Base-by-base conservation (phyloP, 208 protist genomes). In the Willaertia magna region DNA sequence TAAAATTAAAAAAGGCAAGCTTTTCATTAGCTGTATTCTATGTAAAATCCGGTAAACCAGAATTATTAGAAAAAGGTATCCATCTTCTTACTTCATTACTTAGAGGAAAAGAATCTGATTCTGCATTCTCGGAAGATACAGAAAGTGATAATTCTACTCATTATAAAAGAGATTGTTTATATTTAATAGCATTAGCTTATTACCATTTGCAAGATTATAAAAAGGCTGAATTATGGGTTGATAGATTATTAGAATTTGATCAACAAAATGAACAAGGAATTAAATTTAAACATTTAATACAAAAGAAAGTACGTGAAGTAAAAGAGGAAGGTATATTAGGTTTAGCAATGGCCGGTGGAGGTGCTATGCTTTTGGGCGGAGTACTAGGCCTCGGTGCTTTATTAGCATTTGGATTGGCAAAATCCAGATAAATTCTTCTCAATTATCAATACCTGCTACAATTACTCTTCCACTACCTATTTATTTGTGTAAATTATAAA, bases 111-210 rank as follows among this genome's bases (percentile, higher is more conserved):
- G 4, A 30, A 7, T 12, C 26, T n/a, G n/a, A n/a, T n/a, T n/a
- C n/a, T n/a, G n/a, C n/a, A n/a, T n/a, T n/a, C n/a, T n/a, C n/a
- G 51, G 34, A 67, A 34, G 55, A 67, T 34, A 34, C 34, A 34
- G 12, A 9, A 2, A 30, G 26, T 9, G 55, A 67, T 51, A 51
- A 49, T 81, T 47, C 76, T 0, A 22, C 20, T 39, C 76, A 81
- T 39, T 81, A 81, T 20, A 81, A 81, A 43, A 47, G 76, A 51
- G 76, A 81, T 81, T 46, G 40, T 40, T 42, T 81, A 40, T 81
- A 81, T 81, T 51, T 81, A 39, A 81, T 81, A 14, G 42, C 76
- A 51, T 11, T 81, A 4, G 76, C 16, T n/a, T 51, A 40, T 20
- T 81, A 52, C n/a, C 34, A 44, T 34, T 51, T 81, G 16, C 30